Base-by-base conservation (phyloP, 2,329 filamentous ascomycete species). In the Trichophyton benhamiae region DNA sequence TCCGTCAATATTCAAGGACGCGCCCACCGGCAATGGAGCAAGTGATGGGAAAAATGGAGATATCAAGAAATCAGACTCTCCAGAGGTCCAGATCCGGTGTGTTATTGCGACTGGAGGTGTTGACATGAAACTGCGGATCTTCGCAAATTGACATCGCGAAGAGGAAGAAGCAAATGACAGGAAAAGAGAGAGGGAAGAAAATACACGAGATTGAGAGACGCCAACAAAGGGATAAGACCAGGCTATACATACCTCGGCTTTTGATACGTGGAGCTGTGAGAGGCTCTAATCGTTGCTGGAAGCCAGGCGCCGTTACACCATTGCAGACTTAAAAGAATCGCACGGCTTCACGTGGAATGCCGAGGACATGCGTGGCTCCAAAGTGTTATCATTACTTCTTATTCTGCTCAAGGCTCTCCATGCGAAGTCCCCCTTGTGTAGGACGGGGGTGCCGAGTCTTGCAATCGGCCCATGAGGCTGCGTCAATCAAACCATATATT, bases 71-170 rank as follows among this genome's bases (percentile, higher is more conserved):
- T 5, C 17, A 8, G 57, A 44, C 2, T 22, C 22, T 6, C 15
- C 57, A 22, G 78, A 71, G 1, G 82, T 83, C 22, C 78, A 77
- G 62, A 79, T 95, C 64, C 82, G 89, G 64, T 95, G 90, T 71
- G 86, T 95, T 17, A 87, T 96, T 67, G 91, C 90, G 7, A 95
- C 90, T 2, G 90, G 89, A 41, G 89, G 90, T 71, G 89, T 95
- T 62, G 89, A 95, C 76, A 77, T 85, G 70, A 89, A 85, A 66
- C 82, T 95, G 65, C 82, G 88, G 67, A 83, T 95, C 60, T 95
- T 92, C 77, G 88, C 89, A 9, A 61, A 36, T 25, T 64, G 48
- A 59, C 9, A 41, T n/a, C 22, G 46, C 8, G 25, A 57, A 44
- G n/a, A 3, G 41, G 13, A 38, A 38, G 33, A 11, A 11, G 33